phyloP scores from a whole-genome alignment of 2,329 filamentous ascomycete genomes.

The Ophiosphaerella korrae region DNA sequence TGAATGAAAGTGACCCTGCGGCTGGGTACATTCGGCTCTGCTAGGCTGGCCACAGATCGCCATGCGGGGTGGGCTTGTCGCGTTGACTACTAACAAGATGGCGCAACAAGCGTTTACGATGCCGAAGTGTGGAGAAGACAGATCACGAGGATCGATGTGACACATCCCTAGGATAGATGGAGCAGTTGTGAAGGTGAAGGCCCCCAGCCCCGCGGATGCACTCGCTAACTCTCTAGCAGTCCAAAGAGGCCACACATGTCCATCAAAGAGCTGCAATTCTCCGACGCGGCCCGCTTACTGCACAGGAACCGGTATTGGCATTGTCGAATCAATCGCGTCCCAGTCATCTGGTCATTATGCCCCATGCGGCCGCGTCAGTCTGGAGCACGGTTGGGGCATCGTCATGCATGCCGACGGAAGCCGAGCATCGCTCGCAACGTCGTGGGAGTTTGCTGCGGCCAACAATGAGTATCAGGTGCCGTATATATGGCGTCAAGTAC shows the following conservation, averaged over 20 bases:
- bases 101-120: background rate
- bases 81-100: background rate
- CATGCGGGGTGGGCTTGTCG: conserved; percentile 5
- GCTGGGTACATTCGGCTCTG: conserved; percentile 26
- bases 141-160: conserved; percentile 11
- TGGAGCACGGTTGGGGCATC: conserved; percentile 13
- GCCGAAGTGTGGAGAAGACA: conserved; percentile 15
- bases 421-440: conserved; percentile 27
- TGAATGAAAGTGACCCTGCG: conserved; percentile 5
- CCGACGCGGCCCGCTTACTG: background rate
- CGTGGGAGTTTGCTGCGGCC: conserved; percentile 14
- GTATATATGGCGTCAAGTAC: conserved; percentile 31
- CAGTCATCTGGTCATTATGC: conserved; percentile 6
- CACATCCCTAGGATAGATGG: conserved; percentile 1
- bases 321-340: conserved; percentile 12
- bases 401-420: conserved; percentile 34
- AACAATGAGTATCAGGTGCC: conserved; percentile 11
- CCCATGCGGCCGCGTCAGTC: conserved; percentile 19
- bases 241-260: background rate
- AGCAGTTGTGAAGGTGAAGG: background rate
- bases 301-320: background rate
- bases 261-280: background rate
- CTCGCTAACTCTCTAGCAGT: background rate
- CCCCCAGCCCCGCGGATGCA: background rate
- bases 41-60: conserved; percentile 6